Percentiles rank a stretch among this genome's conserved stretches.
These are phyloP conservation scores for Lentinus tigrinus DNA, from an alignment of 768 basidiomycete species.

Conservation along the genomic window DNA sequence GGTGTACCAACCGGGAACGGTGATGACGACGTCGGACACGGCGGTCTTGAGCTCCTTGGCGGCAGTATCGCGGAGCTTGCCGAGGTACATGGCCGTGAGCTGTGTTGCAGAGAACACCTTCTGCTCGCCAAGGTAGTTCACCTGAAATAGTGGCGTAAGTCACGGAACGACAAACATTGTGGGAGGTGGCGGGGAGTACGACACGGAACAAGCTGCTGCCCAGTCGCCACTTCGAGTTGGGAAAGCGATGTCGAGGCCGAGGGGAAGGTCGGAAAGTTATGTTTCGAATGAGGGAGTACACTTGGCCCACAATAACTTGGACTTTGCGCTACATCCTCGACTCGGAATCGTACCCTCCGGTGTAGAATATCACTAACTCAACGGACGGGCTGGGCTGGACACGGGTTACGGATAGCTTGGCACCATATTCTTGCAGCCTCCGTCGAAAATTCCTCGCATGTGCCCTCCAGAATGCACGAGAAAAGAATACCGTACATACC, in stretches of 20 bases:
- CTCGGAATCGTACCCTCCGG: too few species aligned
- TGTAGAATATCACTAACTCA: too few species aligned
- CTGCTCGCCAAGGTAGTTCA: slow-evolving; percentile 83
- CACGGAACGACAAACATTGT: not conserved
- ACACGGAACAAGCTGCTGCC: too few species aligned
- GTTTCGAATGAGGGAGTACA: too few species aligned
- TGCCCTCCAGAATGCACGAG: not conserved
- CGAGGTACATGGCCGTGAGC: slow-evolving; percentile 87
- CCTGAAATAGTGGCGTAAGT: slow-evolving; percentile 47
- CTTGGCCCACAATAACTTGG: too few species aligned
- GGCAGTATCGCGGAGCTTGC: slow-evolving; percentile 87
- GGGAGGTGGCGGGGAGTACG: too few species aligned
- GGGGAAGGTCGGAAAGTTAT: too few species aligned
- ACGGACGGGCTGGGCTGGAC: too few species aligned
- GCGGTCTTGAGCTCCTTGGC: slow-evolving; percentile 79
- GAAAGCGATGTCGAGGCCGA: too few species aligned
- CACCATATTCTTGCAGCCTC: not conserved
- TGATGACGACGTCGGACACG: slow-evolving; percentile 91
- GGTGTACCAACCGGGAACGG: slow-evolving; percentile 96
- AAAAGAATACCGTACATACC: slow-evolving; percentile 52
- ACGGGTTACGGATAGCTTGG: slow-evolving; percentile 1
- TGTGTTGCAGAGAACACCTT: slow-evolving; percentile 84
- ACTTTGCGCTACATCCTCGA: too few species aligned
- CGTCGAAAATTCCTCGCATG: not conserved
- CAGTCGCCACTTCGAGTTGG: too few species aligned